Conservation (phyloP, 2,329 filamentous ascomycete genomes). For the Fusarium keratoplasticum region DNA sequence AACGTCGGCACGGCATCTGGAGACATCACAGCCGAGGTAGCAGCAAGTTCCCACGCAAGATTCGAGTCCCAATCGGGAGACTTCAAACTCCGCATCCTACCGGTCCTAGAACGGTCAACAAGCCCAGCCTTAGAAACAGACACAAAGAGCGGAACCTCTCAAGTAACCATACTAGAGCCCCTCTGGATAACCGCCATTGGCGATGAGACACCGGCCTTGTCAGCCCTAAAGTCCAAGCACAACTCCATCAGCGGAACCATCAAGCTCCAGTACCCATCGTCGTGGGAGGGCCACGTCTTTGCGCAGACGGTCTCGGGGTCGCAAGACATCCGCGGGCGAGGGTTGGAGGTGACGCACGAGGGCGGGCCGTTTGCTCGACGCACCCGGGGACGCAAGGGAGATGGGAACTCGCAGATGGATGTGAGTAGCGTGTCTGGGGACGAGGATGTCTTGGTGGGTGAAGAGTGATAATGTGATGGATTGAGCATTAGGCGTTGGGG, state of each 20-base stretch:
- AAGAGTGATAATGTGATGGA: background rate
- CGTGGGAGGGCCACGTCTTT: slow-evolving; percentile 61
- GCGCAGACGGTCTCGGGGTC: slow-evolving; percentile 55
- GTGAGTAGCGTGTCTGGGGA: slow-evolving; percentile 48
- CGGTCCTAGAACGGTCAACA: slow-evolving; percentile 52
- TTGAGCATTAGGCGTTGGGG: slow-evolving; percentile 8
- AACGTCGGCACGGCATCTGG: slow-evolving; percentile 59
- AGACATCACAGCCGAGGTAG: slow-evolving; percentile 53
- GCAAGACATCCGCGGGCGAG: slow-evolving; percentile 56
- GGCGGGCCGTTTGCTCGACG: slow-evolving; percentile 47
- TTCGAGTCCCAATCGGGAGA: slow-evolving; percentile 56
- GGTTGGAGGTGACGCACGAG: slow-evolving; percentile 52
- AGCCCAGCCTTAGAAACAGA: slow-evolving; percentile 53
- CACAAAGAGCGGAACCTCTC: slow-evolving; percentile 57
- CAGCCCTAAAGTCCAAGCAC: slow-evolving; percentile 56
- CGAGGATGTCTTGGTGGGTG: slow-evolving; percentile 44
- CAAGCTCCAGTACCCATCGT: slow-evolving; percentile 57
- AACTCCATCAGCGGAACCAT: slow-evolving; percentile 58
- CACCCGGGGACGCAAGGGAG: slow-evolving; percentile 57
- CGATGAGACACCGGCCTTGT: slow-evolving; percentile 40
- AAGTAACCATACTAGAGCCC: slow-evolving; percentile 56
- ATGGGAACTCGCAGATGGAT: slow-evolving; percentile 48
- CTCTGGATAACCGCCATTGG: slow-evolving; percentile 49
- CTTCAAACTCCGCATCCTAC: slow-evolving; percentile 55
- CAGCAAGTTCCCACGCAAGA: slow-evolving; percentile 51